Percentiles rank a stretch among this genome's conserved stretches.
Evolutionary conservation across 495 filamentous ascomycete species (phyloP).

Genomic region (Aspergillus heteromorphus): DNA sequence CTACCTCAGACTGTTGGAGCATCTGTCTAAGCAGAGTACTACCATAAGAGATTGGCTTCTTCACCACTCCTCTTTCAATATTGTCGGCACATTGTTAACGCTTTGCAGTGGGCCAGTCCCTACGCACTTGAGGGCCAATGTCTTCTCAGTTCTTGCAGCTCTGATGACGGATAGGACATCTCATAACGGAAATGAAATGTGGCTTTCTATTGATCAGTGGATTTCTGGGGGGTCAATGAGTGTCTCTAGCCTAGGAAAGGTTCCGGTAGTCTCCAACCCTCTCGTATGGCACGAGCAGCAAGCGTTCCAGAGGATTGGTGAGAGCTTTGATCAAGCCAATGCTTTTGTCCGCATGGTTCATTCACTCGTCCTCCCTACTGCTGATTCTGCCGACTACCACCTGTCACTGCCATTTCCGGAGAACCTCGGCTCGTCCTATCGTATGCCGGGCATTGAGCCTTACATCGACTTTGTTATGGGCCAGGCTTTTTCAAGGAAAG

Average conservation of each 20-base stretch:
- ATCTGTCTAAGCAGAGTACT: conserved; percentile 64
- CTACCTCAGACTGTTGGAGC: conserved; percentile 80
- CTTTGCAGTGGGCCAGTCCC: conserved; percentile 65
- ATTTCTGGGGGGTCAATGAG: conserved; percentile 51
- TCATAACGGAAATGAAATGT: conserved; percentile 58
- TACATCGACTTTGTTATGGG: conserved; percentile 88
- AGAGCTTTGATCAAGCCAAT: conserved; percentile 73
- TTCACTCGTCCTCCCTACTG: conserved; percentile 57
- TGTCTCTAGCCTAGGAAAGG: conserved; percentile 28
- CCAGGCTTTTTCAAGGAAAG: conserved; percentile 58
- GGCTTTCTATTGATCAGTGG: conserved; percentile 67
- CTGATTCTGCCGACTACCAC: conserved; percentile 38
- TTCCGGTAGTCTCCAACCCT: conserved; percentile 34
- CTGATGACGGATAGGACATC: conserved; percentile 61
- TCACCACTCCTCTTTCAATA: conserved; percentile 52
- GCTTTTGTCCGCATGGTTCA: conserved; percentile 73
- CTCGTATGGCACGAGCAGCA: conserved; percentile 46
- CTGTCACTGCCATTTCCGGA: conserved; percentile 84
- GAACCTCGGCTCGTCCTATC: conserved; percentile 67
- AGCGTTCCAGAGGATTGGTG: conserved; percentile 53
- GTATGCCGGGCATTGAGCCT: conserved; percentile 81
- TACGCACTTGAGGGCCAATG: conserved; percentile 67
- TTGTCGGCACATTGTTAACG: conserved; percentile 62
- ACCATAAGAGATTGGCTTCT: conserved; percentile 65
- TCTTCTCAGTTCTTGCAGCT: conserved; percentile 63